Evolutionary conservation across 192 early-diverging fungal genomes (phyloP), one percentile per base, ranked within the genome.

Genomic region (Paraglomus brasilianum): DNA sequence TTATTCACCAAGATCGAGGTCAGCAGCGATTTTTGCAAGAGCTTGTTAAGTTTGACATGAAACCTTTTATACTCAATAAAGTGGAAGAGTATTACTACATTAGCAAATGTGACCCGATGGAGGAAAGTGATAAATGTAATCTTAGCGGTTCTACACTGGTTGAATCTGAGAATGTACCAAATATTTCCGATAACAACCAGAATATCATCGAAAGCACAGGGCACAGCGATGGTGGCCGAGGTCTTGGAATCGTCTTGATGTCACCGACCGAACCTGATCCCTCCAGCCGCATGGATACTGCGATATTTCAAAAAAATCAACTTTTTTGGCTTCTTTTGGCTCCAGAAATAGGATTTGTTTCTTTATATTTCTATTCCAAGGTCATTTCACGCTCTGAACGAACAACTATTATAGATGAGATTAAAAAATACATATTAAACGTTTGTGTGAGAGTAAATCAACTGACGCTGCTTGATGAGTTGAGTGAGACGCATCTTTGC

Each of bases 281-380:
- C 44, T 11, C 45, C 47, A 63, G 67, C 48, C 51, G 74, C 53
- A 71, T 67, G 53, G 41, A 30, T 30, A 30, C 30, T 30, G 70
- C 42, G 21, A 7, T 17, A 50, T 39, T 44, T 14, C 6, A 39
- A 8, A 60, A 64, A 11, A 75, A 73, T 43, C 83, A 78, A 47
- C 63, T 82, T 11, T 91, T 85, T 60, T 92, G 91, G 90, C 72
- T 91, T 10, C 73, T 90, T 24, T 53, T 90, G 5, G 79, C 82
- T 0, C 81, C 89, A 11, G 79, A 77, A 60, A 76, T 76, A 13
- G 39, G 68, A 1, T 77, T 70, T 45, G 85, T 88, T 4, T 84
- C 88, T 52, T 71, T 91, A 8, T 85, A 86, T 53, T 90, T 86
- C 59, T 91, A 89, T 70, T 92, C 89, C 5, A 89, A 86, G 69